Evolutionary conservation across 352 stramenopile species (phyloP), one percentile per base, ranked within the genome.

Genomic region (Phytopythium aichiense): DNA sequence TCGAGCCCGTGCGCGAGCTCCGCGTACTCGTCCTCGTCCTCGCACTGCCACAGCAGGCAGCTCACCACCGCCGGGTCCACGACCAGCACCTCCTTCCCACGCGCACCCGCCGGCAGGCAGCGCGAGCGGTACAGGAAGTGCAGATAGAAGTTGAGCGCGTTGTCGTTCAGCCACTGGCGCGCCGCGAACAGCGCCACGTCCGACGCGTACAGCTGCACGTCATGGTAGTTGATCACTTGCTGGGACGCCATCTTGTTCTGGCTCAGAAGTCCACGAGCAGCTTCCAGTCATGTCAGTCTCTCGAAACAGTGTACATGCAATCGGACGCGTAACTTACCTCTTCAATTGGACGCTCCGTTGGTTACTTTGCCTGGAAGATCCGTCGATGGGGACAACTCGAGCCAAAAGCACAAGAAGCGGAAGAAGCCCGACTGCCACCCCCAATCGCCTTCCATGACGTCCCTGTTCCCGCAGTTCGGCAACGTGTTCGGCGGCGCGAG

Each of bases 61-160:
- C 84, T 92, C 13, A 92, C 80, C 28, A 95, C 77, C 6, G 79
- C 81, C 12, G 86, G 80, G 60, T 95, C 86, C 72, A 91, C 80
- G 50, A 93, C 68, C 53, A 93, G 60, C 49, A 91, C 63, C 23
- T 76, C 67, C 48, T 56, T 64, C 18, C 30, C 38, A 25, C 25
- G 37, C 33, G n/a, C 31, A 18, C 30, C 28, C 2, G 30, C n/a
- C 31, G 52, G 33, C 35, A 71, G 42, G 61, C 69, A 79, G 8
- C 67, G 31, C 8, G 77, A 79, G 37, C 83, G 79, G 33, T 75
- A 77, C 31, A 92, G 46, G 60, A 78, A 87, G 66, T 87, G 74
- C 52, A 95, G 77, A 68, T 91, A 93, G 60, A 95, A 95, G 76
- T 93, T 84, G 63, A 95, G 73, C 25, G 82, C 68, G 31, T 85